These are phyloP conservation scores for Sergeia podlipaevii DNA, from an alignment of 208 protist genomes.

Conservation along the genomic window DNA sequence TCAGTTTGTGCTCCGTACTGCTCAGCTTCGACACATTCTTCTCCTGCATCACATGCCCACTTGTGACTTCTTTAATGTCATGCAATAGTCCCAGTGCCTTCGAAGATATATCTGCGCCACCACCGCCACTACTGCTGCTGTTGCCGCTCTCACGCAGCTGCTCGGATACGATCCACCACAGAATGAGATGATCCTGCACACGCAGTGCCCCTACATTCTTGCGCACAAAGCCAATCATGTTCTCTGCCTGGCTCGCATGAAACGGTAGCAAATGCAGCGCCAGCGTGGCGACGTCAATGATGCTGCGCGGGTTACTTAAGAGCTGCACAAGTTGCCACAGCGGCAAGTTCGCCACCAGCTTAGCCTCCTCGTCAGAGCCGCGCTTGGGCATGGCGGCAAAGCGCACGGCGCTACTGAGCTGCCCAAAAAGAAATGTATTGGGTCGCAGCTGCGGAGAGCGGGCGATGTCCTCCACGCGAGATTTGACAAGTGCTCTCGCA, in stretches of 20 bases:
- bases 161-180: conserved; percentile 29
- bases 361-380: conserved; percentile 2
- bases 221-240: conserved; percentile 24
- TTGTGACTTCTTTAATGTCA: conserved; percentile 16
- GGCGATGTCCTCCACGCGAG: conserved; percentile 37
- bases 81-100: conserved; percentile 10
- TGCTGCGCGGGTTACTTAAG: conserved; percentile 28
- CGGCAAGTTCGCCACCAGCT: conserved; percentile 34
- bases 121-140: background rate
- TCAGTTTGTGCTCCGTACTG: conserved; percentile 17
- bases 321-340: conserved; percentile 28
- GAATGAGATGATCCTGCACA: conserved; percentile 38
- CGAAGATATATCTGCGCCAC: background rate
- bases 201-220: conserved; percentile 38
- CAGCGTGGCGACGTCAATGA: conserved; percentile 33
- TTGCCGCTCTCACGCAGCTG: conserved; percentile 3
- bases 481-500: conserved; percentile 9
- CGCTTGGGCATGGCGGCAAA: background rate
- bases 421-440: conserved; percentile 63
- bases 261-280: conserved; percentile 20
- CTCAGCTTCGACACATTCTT: conserved; percentile 25
- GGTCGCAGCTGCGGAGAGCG: conserved; percentile 16
- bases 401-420: conserved; percentile 9
- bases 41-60: conserved; percentile 10
- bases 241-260: conserved; percentile 1